Evolutionary conservation across 2,329 filamentous ascomycete species (phyloP).

Genomic region (Macrophomina phaseolina): DNA sequence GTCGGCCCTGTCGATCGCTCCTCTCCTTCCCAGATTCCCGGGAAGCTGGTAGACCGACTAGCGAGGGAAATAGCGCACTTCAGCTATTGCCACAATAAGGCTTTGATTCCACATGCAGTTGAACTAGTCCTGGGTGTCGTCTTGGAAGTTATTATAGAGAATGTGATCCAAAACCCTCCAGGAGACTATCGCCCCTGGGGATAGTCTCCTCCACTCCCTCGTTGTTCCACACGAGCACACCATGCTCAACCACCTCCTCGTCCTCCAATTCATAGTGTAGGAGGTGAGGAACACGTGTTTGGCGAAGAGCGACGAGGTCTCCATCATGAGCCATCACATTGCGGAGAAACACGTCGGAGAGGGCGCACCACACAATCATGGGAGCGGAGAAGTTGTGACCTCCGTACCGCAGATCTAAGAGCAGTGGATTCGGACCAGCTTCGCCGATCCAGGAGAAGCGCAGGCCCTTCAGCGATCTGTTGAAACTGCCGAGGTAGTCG

Average conservation of each 20-base stretch:
- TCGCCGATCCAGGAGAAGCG: slow-evolving; percentile 18
- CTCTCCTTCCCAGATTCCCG: not conserved
- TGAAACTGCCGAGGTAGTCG: slow-evolving; percentile 22
- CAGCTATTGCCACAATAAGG: not conserved
- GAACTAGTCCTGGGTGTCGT: not conserved
- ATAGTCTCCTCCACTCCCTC: not conserved
- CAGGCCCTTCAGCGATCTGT: slow-evolving; percentile 1
- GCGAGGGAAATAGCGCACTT: not conserved
- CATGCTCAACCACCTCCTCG: not conserved
- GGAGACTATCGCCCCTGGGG: not conserved
- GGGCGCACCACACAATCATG: not conserved
- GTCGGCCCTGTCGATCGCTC: slow-evolving; percentile 5
- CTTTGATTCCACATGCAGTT: not conserved
- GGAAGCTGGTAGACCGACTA: not conserved
- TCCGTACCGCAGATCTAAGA: slow-evolving; percentile 12
- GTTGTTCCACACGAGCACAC: not conserved
- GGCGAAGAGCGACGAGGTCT: not conserved
- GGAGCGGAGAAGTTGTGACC: slow-evolving; percentile 11
- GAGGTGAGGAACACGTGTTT: not conserved
- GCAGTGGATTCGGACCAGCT: slow-evolving; percentile 20
- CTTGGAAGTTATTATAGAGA: not conserved
- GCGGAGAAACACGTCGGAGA: slow-evolving; percentile 1
- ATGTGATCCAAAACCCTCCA: not conserved
- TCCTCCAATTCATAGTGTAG: not conserved
- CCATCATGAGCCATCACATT: not conserved